These are phyloP conservation scores for Fusarium equiseti DNA, from an alignment of 2,329 filamentous ascomycete genomes.

Conservation along the genomic window DNA sequence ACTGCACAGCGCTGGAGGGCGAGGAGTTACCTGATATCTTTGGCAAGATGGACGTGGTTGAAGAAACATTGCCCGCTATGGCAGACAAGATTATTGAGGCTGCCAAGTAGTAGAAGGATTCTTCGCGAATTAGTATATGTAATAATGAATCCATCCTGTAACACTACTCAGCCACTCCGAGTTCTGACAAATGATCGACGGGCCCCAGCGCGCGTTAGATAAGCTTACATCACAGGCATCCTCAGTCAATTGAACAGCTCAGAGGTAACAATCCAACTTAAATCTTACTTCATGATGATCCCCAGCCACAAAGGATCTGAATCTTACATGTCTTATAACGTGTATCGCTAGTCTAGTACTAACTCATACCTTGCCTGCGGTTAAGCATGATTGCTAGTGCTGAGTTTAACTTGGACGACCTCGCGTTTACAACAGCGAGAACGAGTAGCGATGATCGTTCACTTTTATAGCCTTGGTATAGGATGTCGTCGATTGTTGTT, in stretches of 20 bases:
- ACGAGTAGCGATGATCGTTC: neutral
- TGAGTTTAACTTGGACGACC: neutral
- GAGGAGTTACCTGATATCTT: neutral
- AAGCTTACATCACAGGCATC: neutral
- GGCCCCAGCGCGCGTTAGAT: neutral
- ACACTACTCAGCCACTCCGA: neutral
- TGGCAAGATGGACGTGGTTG: neutral
- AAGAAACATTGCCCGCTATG: neutral
- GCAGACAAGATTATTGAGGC: neutral
- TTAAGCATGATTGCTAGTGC: neutral
- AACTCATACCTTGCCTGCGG: neutral
- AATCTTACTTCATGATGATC: neutral
- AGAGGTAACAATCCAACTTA: neutral
- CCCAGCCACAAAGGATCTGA: neutral
- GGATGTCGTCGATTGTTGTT: neutral
- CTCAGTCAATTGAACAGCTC: neutral
- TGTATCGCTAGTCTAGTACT: neutral
- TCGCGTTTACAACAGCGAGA: neutral
- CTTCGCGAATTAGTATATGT: neutral
- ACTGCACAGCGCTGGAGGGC: neutral
- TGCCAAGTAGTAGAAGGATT: constrained; percentile 16
- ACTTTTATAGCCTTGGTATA: neutral
- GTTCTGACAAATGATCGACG: neutral
- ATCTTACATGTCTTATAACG: neutral
- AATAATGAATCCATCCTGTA: neutral